Conservation (phyloP, 208 protist genomes). For the Acanthamoeba culbertsoni region DNA sequence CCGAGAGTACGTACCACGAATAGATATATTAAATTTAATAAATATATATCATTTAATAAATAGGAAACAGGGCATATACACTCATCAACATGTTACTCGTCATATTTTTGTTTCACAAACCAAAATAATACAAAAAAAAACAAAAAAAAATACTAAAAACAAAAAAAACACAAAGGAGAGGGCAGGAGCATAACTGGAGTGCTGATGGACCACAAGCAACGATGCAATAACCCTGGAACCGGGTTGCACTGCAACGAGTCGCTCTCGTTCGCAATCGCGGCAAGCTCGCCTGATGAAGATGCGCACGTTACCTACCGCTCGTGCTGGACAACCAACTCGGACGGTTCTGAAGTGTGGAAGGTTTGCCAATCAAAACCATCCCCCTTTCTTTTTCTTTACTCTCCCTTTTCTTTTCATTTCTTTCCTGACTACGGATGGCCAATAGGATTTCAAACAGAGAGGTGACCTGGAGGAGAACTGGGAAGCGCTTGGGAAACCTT, state of each 20-base stretch:
- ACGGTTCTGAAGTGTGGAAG: slow-evolving; percentile 12
- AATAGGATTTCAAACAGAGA: not conserved
- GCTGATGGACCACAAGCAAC: not conserved
- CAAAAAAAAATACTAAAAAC: too few relatives aligned
- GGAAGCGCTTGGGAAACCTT: not conserved
- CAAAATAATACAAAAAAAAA: too few relatives aligned
- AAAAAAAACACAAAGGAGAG: not conserved
- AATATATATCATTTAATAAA: not conserved
- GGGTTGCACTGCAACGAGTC: not conserved
- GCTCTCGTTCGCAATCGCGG: not conserved
- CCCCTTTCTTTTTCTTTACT: not conserved
- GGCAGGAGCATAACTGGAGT: not conserved
- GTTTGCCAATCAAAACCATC: not conserved
- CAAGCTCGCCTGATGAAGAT: not conserved
- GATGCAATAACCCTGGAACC: not conserved
- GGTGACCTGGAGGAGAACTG: not conserved
- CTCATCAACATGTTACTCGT: too few relatives aligned
- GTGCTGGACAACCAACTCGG: not conserved
- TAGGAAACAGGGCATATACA: too few relatives aligned
- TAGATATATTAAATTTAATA: not conserved
- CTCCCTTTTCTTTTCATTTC: not conserved
- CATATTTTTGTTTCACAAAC: too few relatives aligned
- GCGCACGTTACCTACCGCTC: not conserved
- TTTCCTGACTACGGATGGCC: not conserved
- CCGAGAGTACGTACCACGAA: not conserved